These are phyloP conservation scores for Colletotrichum australisinense DNA, from an alignment of 2,329 filamentous ascomycete genomes.

Conservation along the genomic window DNA sequence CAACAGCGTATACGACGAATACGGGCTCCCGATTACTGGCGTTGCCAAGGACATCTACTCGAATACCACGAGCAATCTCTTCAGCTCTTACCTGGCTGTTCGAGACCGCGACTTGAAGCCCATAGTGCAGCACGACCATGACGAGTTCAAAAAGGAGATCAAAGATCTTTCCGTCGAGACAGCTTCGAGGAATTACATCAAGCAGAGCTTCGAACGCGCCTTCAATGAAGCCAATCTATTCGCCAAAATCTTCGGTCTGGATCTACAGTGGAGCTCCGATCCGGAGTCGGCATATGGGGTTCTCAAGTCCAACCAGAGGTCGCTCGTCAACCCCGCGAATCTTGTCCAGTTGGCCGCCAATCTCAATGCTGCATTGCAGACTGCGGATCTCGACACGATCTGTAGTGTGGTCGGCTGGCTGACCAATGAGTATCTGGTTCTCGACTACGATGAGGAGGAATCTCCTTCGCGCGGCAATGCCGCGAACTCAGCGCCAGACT, in stretches of 20 bases:
- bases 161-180: slow-evolving; percentile 64
- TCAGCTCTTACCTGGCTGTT: slow-evolving; percentile 63
- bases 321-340: slow-evolving; percentile 65
- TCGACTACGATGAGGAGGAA: slow-evolving; percentile 67
- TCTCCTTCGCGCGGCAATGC: slow-evolving; percentile 64
- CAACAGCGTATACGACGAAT: slow-evolving; percentile 62
- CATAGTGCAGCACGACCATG: slow-evolving; percentile 64
- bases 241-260: slow-evolving; percentile 65
- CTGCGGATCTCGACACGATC: slow-evolving; percentile 58
- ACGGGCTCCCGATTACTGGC: slow-evolving; percentile 57
- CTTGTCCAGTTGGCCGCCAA: slow-evolving; percentile 62
- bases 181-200: slow-evolving; percentile 67
- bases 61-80: slow-evolving; percentile 65
- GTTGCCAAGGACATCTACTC: slow-evolving; percentile 64
- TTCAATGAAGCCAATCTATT: slow-evolving; percentile 67
- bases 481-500: slow-evolving; percentile 67
- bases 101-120: slow-evolving; percentile 65
- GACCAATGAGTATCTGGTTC: slow-evolving; percentile 66
- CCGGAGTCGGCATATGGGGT: slow-evolving; percentile 62
- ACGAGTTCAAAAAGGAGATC: slow-evolving; percentile 64
- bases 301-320: slow-evolving; percentile 61
- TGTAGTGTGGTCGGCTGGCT: slow-evolving; percentile 70
- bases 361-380: slow-evolving; percentile 61
- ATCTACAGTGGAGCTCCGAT: slow-evolving; percentile 63
- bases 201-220: slow-evolving; percentile 69